Evolutionary conservation across 2,329 filamentous ascomycete species (phyloP), one percentile per base, ranked within the genome.

Genomic region (Phoma herbarum): DNA sequence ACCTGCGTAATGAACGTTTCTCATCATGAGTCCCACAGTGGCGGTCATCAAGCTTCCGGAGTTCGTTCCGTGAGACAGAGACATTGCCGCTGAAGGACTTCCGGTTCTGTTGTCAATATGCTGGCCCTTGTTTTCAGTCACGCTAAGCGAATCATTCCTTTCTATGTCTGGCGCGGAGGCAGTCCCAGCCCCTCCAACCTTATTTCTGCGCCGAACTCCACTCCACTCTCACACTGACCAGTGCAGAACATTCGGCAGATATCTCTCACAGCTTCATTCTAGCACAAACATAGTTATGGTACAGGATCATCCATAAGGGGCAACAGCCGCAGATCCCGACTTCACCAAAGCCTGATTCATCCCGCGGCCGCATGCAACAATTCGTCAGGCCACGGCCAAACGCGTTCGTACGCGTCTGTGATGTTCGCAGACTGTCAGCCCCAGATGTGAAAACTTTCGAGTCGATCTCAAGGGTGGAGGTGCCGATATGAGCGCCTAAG

Each of bases 131-230:
- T 28, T 37, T 52, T 18, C 14, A 23, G 23, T 44, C 28, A 16
- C 43, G 55, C 55, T 43, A 58, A 52, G 48, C 43, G 18, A 52
- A 18, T 11, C 8, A 35, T 25, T 44, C 26, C 16, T 51, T 47
- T 25, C 23, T n/a, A 22, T 28, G 35, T 42, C 16, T 42, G 35
- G 23, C 28, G 43, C 28, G 7, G 33, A 29, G 12, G 28, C 37
- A 11, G 18, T 14, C 31, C 28, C 43, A 37, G 55, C 48, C 48
- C 42, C 55, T 46, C 29, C 20, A 52, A 52, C 35, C 54, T 44
- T 43, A 12, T 18, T 31, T n/a, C 5, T 16, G 22, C 47, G 3
- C n/a, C 47, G 22, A 31, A 37, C 41, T 43, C 39, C 39, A 41
- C 33, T 28, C 18, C 35, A 8, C 25, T 22, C 16, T 23, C 22